Base-by-base conservation (phyloP, 2,329 filamentous ascomycete species). In the Colletotrichum sojae region DNA sequence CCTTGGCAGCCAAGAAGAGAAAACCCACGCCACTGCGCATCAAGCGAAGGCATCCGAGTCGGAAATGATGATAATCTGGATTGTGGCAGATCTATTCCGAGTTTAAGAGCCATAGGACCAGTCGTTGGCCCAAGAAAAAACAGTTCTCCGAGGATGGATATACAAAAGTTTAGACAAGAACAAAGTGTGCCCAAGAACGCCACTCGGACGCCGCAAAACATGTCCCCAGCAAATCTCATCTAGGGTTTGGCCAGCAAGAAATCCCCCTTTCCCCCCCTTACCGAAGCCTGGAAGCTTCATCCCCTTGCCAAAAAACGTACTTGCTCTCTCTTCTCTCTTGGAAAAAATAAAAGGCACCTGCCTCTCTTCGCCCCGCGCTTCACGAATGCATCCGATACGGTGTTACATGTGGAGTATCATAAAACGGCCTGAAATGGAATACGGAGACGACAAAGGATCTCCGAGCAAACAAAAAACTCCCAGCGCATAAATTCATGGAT, bases 321-420 rank as follows among this genome's bases (percentile, higher is more conserved):
- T 49, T 31, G 18, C 13, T 25, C 39, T 9, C 13, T 25, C 39
- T 9, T 36, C n/a, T 15, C 53, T 16, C 16, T 27, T 39, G 25
- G 16, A 22, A 16, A 45, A 45, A 53, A 22, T 36, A 1, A 27
- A 27, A 31, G 18, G 40, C 49, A 10, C 43, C 59, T 31, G 20
- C 48, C 9, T 55, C 27, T 31, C 46, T 18, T 36, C 12, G 4
- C 51, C 6, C 36, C 22, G 27, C 49, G 66, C 66, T 45, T 40
- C 40, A 22, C 40, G 31, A 51, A 27, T 20, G n/a, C 61, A 45
- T 68, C 27, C 40, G 27, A 39, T 65, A 68, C n/a, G 43, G 22
- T 58, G 16, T 59, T 65, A 68, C 54, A 65, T 36, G 27, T 43
- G 60, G 66, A 65, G 66, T 68, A 68, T 68, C 61, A 49, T 65